Evolutionary conservation across 2,329 filamentous ascomycete genomes (phyloP).

Genomic region (Ophiostoma sp.): DNA sequence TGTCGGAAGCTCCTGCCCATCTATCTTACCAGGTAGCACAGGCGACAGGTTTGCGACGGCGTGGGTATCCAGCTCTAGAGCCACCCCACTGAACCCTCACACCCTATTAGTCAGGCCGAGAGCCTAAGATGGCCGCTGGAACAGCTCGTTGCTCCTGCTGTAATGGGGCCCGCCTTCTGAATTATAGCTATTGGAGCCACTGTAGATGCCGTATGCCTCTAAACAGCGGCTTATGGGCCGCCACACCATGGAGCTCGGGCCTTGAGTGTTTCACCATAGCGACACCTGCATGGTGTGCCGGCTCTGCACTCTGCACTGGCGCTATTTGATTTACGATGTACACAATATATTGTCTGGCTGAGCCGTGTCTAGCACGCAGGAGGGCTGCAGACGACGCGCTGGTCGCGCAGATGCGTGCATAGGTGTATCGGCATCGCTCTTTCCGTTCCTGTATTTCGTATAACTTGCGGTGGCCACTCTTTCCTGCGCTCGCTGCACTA

Average conservation of each 20-base stretch:
- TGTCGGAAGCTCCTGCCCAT: too few species aligned
- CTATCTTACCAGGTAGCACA: too few species aligned
- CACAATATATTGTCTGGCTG: not conserved
- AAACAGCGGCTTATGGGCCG: not conserved
- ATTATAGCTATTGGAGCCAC: not conserved
- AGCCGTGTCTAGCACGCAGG: not conserved
- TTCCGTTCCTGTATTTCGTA: slow-evolving; percentile 6
- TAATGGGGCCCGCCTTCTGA: not conserved
- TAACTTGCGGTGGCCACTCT: not conserved
- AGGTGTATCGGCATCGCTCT: slow-evolving; percentile 1
- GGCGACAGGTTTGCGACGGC: not conserved
- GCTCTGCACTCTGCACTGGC: not conserved
- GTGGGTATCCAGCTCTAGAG: not conserved
- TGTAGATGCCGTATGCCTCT: not conserved
- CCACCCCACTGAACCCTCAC: too few species aligned
- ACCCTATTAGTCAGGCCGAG: too few species aligned
- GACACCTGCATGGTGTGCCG: slow-evolving; percentile 7
- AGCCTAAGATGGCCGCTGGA: too few species aligned
- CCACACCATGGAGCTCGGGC: not conserved
- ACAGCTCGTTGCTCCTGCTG: not conserved
- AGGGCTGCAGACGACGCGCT: slow-evolving; percentile 1
- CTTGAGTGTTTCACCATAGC: not conserved
- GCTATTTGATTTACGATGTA: not conserved
- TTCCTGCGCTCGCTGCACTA: slow-evolving; percentile 7
- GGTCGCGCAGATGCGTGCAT: slow-evolving; percentile 1